These are phyloP conservation scores for Cunninghamia lanceolata DNA, from an alignment of 75 land plant genomes.

Conservation along the genomic window DNA sequence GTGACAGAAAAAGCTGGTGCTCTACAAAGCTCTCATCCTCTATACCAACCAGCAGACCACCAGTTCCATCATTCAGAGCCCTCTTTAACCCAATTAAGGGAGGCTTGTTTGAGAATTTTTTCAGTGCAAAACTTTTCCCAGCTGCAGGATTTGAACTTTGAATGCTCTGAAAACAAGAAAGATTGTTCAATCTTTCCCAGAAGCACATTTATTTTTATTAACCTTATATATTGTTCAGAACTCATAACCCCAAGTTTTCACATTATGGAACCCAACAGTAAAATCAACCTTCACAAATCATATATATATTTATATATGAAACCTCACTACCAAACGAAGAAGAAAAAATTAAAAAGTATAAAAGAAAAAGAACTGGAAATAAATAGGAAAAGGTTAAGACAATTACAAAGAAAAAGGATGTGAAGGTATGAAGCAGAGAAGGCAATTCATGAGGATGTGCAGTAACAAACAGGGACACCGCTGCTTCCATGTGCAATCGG, in stretches of 20 bases:
- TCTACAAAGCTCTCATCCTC: neutral
- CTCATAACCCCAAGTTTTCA: too few relatives aligned
- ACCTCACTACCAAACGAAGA: too few relatives aligned
- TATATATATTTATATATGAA: too few relatives aligned
- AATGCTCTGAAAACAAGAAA: neutral
- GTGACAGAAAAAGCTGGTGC: constrained; percentile 49
- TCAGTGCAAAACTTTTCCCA: neutral
- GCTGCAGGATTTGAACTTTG: neutral
- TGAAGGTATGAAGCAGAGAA: constrained; percentile 59
- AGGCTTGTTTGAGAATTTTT: neutral
- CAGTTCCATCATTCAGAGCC: neutral
- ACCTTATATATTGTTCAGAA: too few relatives aligned
- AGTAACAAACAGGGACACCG: constrained; percentile 52
- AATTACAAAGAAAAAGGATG: constrained; percentile 83
- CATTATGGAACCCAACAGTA: too few relatives aligned
- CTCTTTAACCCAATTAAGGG: neutral
- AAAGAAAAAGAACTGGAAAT: neutral
- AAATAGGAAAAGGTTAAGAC: neutral
- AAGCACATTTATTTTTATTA: too few relatives aligned
- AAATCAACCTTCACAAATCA: too few relatives aligned
- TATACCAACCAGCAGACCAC: neutral
- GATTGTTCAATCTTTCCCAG: neutral
- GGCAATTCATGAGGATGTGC: constrained; percentile 79
- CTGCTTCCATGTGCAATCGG: constrained; percentile 24
- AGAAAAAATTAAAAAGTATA: neutral